Evolutionary conservation across 2,329 filamentous ascomycete species (phyloP).

Genomic region (Curvularia lunata): DNA sequence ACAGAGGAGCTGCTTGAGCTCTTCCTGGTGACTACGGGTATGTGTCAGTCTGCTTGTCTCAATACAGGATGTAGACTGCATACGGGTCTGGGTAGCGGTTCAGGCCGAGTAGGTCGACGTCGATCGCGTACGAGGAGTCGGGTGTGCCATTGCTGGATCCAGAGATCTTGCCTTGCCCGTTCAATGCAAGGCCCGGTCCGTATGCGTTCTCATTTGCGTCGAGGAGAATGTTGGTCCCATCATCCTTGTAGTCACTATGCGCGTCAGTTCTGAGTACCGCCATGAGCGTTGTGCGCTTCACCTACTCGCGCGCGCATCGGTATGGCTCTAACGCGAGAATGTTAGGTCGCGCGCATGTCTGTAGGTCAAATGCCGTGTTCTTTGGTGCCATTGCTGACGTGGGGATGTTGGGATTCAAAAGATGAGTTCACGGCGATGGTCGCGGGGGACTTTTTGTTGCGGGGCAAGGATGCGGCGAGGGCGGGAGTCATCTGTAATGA

Average conservation of each 20-base stretch:
- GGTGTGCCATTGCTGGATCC: constrained; percentile 52
- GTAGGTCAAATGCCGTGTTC: constrained; percentile 54
- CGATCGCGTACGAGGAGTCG: constrained; percentile 53
- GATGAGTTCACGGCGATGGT: constrained; percentile 11
- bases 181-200: constrained; percentile 74
- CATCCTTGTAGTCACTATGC: constrained; percentile 93
- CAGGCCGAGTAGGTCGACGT: constrained; percentile 79
- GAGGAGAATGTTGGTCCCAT: constrained; percentile 92
- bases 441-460: constrained; percentile 39
- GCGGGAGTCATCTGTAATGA: constrained; percentile 21
- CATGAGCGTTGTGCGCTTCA: constrained; percentile 24
- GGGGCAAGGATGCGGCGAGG: constrained; percentile 29
- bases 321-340: constrained; percentile 62
- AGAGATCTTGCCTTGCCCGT: constrained; percentile 56
- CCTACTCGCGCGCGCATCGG: constrained; percentile 61
- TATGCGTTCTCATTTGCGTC: constrained; percentile 99
- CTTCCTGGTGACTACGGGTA: constrained; percentile 71
- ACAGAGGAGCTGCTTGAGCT: constrained; percentile 87
- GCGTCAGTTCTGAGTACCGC: constrained; percentile 22
- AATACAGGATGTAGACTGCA: constrained; percentile 18
- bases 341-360: constrained; percentile 59
- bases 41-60: constrained; percentile 1
- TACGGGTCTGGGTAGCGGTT: constrained; percentile 93
- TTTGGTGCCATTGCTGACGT: constrained; percentile 31
- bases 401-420: not conserved